These are phyloP conservation scores for Lodderomyces oxycetoniae DNA, from an alignment of 1,139 yeast species.

Conservation along the genomic window DNA sequence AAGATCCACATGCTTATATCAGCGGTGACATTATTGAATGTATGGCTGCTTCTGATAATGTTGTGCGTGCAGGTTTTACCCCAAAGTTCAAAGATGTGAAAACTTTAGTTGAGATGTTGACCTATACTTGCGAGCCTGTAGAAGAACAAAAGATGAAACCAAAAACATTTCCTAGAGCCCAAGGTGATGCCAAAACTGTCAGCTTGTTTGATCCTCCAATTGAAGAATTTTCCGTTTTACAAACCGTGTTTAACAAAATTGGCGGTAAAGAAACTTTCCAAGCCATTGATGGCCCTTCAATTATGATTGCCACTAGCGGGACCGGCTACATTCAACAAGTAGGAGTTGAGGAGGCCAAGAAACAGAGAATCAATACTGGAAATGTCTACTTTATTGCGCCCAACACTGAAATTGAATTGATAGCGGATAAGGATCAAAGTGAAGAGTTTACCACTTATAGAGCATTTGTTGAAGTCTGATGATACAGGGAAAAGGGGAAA, in stretches of 20 bases:
- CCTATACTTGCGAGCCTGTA: slow-evolving; percentile 84
- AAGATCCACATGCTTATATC: slow-evolving; percentile 97
- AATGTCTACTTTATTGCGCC: slow-evolving; percentile 85
- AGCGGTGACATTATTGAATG: slow-evolving; percentile 97
- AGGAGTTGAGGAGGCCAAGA: slow-evolving; percentile 29
- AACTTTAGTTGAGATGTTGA: slow-evolving; percentile 84
- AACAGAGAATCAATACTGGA: slow-evolving; percentile 49
- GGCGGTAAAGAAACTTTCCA: slow-evolving; percentile 48
- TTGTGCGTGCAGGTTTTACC: slow-evolving; percentile 96
- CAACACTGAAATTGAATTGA: slow-evolving; percentile 56
- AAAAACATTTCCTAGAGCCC: slow-evolving; percentile 53
- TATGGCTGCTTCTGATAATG: slow-evolving; percentile 99
- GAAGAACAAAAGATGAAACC: slow-evolving; percentile 89
- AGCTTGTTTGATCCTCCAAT: slow-evolving; percentile 91
- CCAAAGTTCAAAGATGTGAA: slow-evolving; percentile 96
- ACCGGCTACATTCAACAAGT: slow-evolving; percentile 52
- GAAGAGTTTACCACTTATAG: slow-evolving; percentile 68
- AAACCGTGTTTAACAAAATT: slow-evolving; percentile 51
- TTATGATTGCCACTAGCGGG: slow-evolving; percentile 80
- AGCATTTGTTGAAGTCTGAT: slow-evolving; percentile 71
- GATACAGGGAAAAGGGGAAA: not conserved
- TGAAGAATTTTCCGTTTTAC: slow-evolving; percentile 89
- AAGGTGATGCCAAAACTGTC: slow-evolving; percentile 59
- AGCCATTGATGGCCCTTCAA: slow-evolving; percentile 80
- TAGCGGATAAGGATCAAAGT: slow-evolving; percentile 20